Evolutionary conservation across 495 filamentous ascomycete species (phyloP), one percentile per base, ranked within the genome.

Genomic region (Acidomyces sp.): DNA sequence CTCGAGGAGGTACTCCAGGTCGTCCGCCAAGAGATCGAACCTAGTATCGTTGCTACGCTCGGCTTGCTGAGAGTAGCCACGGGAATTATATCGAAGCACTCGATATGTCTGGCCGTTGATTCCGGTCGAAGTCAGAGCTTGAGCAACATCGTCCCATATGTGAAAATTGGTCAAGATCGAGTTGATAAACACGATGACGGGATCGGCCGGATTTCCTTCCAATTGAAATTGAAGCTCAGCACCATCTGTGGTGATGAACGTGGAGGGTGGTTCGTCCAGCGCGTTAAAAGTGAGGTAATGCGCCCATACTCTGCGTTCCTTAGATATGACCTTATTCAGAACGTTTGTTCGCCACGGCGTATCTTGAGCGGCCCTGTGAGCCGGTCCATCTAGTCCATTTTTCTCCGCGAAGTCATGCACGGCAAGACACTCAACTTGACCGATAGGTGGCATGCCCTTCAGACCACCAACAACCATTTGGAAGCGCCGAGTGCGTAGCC

Each of bases 131-230:
- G 80, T 66, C 61, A 80, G 73, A 0, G 62, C 52, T 15, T 65
- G 60, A 10, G 85, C 60, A 50, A 87, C 76, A 12, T 62, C 62
- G 51, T 86, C 77, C 83, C 83, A 90, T 66, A 90, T 86, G 60
- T 67, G 66, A 50, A 72, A 67, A 9, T 73, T 69, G 3, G 77
- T 77, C 0, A 90, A 71, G 37, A 90, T 77, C 4, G 76, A 80
- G 64, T 87, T 87, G 57, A 66, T 69, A 40, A 83, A 75, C 24
- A 82, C 72, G 21, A 90, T 69, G 0, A 77, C 68, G 0, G 81
- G 82, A 1, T 79, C 78, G 10, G 67, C 47, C 0, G 74, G 73
- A 41, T 76, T 67, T 23, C 83, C 82, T 54, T 84, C 79, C n/a
- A 90, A 64, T 7, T 77, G 68, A 58, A 82, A 86, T 4, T 76